phyloP scores from a whole-genome alignment of 2,329 filamentous ascomycete species.

The Fusarium sp. region DNA sequence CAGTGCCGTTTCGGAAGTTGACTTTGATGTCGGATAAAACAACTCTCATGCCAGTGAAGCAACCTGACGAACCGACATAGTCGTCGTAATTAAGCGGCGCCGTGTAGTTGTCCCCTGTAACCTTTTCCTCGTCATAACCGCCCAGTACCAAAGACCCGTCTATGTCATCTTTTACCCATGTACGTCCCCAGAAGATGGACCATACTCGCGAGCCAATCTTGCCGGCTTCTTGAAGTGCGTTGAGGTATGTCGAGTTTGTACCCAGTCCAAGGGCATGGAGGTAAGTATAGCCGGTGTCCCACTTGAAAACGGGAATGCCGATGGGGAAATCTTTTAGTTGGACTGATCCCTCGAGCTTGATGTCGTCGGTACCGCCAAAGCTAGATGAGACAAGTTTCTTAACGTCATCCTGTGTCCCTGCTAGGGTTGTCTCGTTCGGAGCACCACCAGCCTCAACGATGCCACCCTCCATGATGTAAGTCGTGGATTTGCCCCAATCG shows the following conservation, averaged over 20 bases:
- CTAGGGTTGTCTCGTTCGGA: slow-evolving; percentile 18
- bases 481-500: slow-evolving; percentile 33
- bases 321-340: slow-evolving; percentile 38
- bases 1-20: slow-evolving; percentile 49
- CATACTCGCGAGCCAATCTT: slow-evolving; percentile 51
- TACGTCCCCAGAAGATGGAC: slow-evolving; percentile 57
- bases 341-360: slow-evolving; percentile 13
- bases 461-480: slow-evolving; percentile 24
- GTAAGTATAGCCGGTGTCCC: slow-evolving; percentile 50
- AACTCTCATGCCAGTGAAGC: slow-evolving; percentile 46
- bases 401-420: slow-evolving; percentile 43
- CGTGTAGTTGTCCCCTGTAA: slow-evolving; percentile 49
- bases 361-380: slow-evolving; percentile 43
- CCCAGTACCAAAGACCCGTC: slow-evolving; percentile 53
- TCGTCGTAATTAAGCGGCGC: slow-evolving; percentile 39
- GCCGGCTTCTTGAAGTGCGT: slow-evolving; percentile 37
- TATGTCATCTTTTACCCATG: slow-evolving; percentile 47
- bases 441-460: slow-evolving; percentile 43
- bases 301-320: slow-evolving; percentile 47
- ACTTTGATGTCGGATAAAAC: slow-evolving; percentile 45
- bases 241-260: slow-evolving; percentile 52
- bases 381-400: slow-evolving; percentile 42
- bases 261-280: slow-evolving; percentile 51
- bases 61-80: slow-evolving; percentile 33
- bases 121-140: slow-evolving; percentile 54